A percentile compares a stretch with the other conserved stretches of the same genome.
phyloP scores from a whole-genome alignment of 164 flowering plant genomes.

The Aristolochia californica region DNA sequence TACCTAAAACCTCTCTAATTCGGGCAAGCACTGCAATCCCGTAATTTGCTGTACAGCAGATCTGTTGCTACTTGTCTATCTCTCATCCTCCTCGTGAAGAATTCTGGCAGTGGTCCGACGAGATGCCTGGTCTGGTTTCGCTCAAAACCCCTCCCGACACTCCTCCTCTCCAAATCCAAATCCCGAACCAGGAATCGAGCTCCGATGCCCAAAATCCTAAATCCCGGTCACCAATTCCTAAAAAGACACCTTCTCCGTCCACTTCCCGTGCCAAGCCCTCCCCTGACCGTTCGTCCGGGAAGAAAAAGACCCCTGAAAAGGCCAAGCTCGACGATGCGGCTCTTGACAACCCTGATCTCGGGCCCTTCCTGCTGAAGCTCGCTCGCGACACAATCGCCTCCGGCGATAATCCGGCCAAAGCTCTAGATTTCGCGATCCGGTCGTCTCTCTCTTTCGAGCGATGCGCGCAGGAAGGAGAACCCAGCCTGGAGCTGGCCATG shows the following conservation, averaged over 20 bases:
- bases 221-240: conserved; percentile 37
- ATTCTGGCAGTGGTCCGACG: background rate
- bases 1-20: background rate
- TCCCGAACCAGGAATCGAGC: conserved; percentile 9
- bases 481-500: conserved; percentile 87
- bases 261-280: conserved; percentile 60
- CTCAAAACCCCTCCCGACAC: conserved; percentile 14
- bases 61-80: background rate
- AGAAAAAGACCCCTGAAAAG: conserved; percentile 32
- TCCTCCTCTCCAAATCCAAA: conserved; percentile 9
- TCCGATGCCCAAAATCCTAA: conserved; percentile 18
- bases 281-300: conserved; percentile 40
- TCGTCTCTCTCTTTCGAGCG: conserved; percentile 86
- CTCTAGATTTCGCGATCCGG: conserved; percentile 82
- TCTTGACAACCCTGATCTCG: conserved; percentile 96
- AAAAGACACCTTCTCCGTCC: conserved; percentile 55
- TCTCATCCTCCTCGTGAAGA: background rate
- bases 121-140: conserved; percentile 16
- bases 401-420: conserved; percentile 85
- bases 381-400: conserved; percentile 86
- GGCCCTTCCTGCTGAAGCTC: conserved; percentile 82
- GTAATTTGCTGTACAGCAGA: too few species aligned
- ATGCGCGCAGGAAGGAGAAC: conserved; percentile 58
- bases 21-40: background rate
- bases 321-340: conserved; percentile 44